Conservation (phyloP, 2,329 filamentous ascomycete species). For the Colletotrichum sp. region DNA sequence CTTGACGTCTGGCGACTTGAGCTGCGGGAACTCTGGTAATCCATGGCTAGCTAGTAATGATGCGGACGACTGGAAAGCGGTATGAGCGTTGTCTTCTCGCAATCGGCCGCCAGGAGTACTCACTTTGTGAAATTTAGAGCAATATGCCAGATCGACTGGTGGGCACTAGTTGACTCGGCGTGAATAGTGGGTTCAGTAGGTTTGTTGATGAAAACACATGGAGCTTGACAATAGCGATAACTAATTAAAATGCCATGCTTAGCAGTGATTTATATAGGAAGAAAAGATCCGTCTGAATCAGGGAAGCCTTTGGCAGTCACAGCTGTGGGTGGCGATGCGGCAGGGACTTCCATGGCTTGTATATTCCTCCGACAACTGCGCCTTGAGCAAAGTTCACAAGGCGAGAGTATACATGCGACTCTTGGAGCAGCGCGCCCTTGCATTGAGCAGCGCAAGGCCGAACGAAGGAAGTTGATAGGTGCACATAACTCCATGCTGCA, state of each 20-base stretch:
- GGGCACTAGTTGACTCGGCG: rapidly evolving
- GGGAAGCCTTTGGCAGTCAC: background rate
- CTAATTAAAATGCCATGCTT: background rate
- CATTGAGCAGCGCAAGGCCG: background rate
- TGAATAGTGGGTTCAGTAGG: background rate
- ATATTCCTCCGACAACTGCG: background rate
- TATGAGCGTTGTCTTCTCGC: background rate
- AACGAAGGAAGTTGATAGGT: background rate
- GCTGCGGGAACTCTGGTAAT: background rate
- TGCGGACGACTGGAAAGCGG: background rate
- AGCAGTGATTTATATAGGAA: background rate
- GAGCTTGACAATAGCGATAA: background rate
- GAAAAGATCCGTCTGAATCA: background rate
- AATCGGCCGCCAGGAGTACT: background rate
- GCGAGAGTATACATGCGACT: background rate
- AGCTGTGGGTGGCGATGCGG: background rate
- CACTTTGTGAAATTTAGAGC: background rate
- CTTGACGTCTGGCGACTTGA: background rate
- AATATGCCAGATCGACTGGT: background rate
- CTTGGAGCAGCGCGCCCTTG: background rate
- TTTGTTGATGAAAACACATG: background rate
- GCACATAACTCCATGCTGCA: background rate
- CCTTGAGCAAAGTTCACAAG: background rate
- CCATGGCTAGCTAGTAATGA: background rate
- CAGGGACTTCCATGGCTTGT: background rate